phyloP scores from a whole-genome alignment of 2,329 filamentous ascomycete species.

The Whalleya microplaca region DNA sequence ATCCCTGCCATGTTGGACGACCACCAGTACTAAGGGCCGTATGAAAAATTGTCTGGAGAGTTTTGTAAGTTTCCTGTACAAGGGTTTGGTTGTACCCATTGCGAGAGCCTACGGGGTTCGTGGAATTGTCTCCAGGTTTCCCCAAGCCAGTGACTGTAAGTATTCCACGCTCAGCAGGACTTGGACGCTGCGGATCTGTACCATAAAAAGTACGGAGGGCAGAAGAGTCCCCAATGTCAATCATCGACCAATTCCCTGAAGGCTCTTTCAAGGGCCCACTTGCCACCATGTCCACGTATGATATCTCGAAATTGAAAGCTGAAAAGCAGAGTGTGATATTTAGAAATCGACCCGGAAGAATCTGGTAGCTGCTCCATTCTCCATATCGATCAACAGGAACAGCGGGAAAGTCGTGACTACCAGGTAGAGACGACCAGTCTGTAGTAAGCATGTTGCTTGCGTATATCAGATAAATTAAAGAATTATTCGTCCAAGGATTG shows the following conservation, averaged over 20 bases:
- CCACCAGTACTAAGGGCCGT: no score
- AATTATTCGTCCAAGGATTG: no score
- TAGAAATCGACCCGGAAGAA: neutral
- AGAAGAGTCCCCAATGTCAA: neutral
- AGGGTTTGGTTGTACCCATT: no score
- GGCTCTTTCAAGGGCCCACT: conserved; percentile 7
- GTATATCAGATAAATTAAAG: neutral
- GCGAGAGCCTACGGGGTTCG: neutral
- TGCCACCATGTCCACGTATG: conserved; percentile 7
- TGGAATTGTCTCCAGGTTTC: neutral
- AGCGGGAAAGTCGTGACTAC: neutral
- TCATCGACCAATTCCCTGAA: neutral
- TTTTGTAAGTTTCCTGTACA: no score
- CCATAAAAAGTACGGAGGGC: conserved; percentile 1
- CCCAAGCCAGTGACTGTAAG: neutral
- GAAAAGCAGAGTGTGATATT: conserved; percentile 20
- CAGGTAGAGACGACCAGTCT: neutral
- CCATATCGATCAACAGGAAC: neutral
- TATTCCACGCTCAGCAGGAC: neutral
- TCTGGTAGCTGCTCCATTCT: conserved; percentile 18
- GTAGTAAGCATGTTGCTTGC: conserved; percentile 1
- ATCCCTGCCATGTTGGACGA: no score
- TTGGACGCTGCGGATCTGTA: neutral
- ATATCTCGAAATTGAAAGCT: conserved; percentile 2
- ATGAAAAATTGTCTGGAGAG: no score